These are phyloP conservation scores for Aspergillus ibericus DNA, from an alignment of 2,329 filamentous ascomycete species.

Conservation along the genomic window DNA sequence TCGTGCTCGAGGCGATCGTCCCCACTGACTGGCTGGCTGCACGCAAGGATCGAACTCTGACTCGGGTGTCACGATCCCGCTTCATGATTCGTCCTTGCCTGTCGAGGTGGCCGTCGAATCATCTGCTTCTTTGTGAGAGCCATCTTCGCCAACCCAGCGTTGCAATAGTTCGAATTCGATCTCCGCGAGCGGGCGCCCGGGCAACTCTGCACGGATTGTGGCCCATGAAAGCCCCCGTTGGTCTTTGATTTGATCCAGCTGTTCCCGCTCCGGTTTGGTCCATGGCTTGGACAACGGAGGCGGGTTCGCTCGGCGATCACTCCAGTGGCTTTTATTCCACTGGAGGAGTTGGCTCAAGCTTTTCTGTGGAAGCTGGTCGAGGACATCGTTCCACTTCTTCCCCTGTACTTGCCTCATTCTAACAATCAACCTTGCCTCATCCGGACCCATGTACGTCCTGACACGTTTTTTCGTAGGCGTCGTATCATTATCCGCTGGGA, in stretches of 20 bases:
- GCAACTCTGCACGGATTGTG: slow-evolving; percentile 29
- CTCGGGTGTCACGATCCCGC: slow-evolving; percentile 4
- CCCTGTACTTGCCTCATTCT: slow-evolving; percentile 29
- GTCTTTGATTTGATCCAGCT: slow-evolving; percentile 27
- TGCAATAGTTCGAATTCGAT: slow-evolving; percentile 37
- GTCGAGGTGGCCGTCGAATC: background rate
- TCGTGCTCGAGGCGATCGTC: slow-evolving; percentile 1
- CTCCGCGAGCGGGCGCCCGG: slow-evolving; percentile 29
- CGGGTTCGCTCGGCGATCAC: slow-evolving; percentile 25
- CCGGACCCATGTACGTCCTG: slow-evolving; percentile 27
- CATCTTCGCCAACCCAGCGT: slow-evolving; percentile 29
- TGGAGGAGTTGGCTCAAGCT: slow-evolving; percentile 21
- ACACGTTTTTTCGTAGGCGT: slow-evolving; percentile 21
- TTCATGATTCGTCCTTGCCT: background rate
- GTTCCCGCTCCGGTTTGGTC: slow-evolving; percentile 29
- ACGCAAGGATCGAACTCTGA: slow-evolving; percentile 3
- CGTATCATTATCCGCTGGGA: slow-evolving; percentile 1
- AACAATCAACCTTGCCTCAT: slow-evolving; percentile 34
- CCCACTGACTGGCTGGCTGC: slow-evolving; percentile 3
- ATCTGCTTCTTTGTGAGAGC: slow-evolving; percentile 12
- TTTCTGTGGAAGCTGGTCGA: slow-evolving; percentile 28
- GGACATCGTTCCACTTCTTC: slow-evolving; percentile 32
- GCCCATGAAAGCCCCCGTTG: slow-evolving; percentile 32
- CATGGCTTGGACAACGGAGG: slow-evolving; percentile 29
- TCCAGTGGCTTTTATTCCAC: slow-evolving; percentile 35